phyloP scores from a whole-genome alignment of 1,284 basidiomycete species.

The Puccinia polysora region DNA sequence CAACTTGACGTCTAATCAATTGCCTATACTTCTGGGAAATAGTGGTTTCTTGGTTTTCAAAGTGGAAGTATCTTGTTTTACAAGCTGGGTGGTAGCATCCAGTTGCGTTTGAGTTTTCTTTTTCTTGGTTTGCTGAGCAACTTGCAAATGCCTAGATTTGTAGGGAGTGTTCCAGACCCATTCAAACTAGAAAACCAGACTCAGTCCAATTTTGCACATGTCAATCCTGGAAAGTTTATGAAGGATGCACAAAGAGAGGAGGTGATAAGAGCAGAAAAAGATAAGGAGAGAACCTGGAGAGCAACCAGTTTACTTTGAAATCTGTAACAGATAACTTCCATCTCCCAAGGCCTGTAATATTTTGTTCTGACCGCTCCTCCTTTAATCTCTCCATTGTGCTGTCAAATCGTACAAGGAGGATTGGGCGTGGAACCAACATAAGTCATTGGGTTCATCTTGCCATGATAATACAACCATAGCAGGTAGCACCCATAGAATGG shows the following conservation, averaged over 20 bases:
- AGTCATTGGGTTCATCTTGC: conserved; percentile 12
- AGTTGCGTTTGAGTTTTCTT: background rate
- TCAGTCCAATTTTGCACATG: background rate
- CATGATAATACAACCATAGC: conserved; percentile 21
- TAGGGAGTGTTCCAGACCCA: conserved; percentile 43
- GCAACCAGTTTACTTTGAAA: conserved; percentile 40
- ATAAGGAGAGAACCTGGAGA: conserved; percentile 26
- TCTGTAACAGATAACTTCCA: conserved; percentile 41
- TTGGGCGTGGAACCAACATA: conserved; percentile 42
- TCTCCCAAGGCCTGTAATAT: conserved; percentile 42
- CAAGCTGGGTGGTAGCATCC: background rate
- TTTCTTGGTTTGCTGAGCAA: background rate
- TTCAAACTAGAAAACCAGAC: conserved; percentile 34
- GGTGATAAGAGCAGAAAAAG: background rate
- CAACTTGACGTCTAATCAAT: conserved; percentile 33
- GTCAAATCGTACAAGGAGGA: conserved; percentile 35
- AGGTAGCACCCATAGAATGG: conserved; percentile 41
- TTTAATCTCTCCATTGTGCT: conserved; percentile 42
- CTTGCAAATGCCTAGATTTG: conserved; percentile 36
- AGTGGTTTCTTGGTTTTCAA: conserved; percentile 28
- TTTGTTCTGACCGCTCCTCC: conserved; percentile 38
- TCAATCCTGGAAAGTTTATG: background rate
- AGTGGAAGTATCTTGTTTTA: background rate
- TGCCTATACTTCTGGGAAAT: conserved; percentile 33
- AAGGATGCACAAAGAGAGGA: too few species aligned